Percentiles rank a stretch among this genome's conserved stretches.
phyloP scores from a whole-genome alignment of 2,329 filamentous ascomycete species.

The Trichoderma breve region DNA sequence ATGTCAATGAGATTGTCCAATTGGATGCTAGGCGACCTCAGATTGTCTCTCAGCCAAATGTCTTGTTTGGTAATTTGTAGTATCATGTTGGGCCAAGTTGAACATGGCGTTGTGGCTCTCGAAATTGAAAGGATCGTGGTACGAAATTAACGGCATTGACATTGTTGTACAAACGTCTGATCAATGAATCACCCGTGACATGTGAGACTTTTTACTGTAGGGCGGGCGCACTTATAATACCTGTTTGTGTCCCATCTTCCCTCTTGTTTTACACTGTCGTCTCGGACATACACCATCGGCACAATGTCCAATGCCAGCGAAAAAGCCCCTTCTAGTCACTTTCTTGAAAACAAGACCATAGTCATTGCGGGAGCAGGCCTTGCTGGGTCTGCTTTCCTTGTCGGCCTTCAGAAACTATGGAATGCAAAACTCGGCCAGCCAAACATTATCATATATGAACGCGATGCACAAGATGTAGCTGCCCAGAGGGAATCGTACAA shows the following conservation, averaged over 20 bases:
- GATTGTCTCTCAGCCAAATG: neutral
- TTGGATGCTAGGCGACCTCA: neutral
- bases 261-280: neutral
- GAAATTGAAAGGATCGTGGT: neutral
- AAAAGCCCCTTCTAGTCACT: constrained; percentile 25
- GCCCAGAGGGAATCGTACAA: constrained; percentile 34
- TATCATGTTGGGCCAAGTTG: neutral
- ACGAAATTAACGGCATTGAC: neutral
- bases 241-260: neutral
- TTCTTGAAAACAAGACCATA: constrained; percentile 37
- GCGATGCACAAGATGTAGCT: constrained; percentile 31
- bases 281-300: neutral
- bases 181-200: neutral
- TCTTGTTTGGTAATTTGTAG: neutral
- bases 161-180: neutral
- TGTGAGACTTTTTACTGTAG: neutral
- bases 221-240: neutral
- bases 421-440: constrained; percentile 28
- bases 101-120: neutral
- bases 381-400: constrained; percentile 39
- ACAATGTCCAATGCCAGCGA: neutral
- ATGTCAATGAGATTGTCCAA: neutral
- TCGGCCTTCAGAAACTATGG: constrained; percentile 38
- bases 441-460: constrained; percentile 37
- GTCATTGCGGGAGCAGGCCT: constrained; percentile 41